Conservation (phyloP, 768 basidiomycete genomes). For the Tricholoma sp. region DNA sequence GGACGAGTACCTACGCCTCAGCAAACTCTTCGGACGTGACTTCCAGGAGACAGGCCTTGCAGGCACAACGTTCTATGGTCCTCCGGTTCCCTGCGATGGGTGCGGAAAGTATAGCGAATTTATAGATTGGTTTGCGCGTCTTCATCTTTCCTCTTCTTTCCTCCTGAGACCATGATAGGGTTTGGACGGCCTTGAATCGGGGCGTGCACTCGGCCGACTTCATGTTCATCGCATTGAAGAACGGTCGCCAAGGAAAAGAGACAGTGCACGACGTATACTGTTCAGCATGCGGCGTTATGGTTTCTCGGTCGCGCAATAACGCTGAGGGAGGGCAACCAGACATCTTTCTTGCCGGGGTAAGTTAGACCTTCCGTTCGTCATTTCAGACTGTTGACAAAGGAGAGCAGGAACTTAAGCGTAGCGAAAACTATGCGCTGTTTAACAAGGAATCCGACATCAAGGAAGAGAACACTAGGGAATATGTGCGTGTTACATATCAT, state of each 20-base stretch:
- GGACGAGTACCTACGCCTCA: not conserved
- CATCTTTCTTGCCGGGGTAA: slow-evolving; percentile 1
- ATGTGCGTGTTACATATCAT: not conserved
- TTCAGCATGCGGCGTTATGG: not conserved
- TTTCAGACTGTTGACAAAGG: not conserved
- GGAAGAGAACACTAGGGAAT: not conserved
- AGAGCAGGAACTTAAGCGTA: not conserved
- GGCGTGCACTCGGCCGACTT: slow-evolving; percentile 1
- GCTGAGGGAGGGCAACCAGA: not conserved
- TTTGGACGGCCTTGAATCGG: slow-evolving; percentile 2
- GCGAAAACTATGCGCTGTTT: not conserved
- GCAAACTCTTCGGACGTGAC: not conserved
- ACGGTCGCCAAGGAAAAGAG: not conserved
- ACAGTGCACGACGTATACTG: not conserved
- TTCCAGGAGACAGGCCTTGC: not conserved
- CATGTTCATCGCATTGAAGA: not conserved
- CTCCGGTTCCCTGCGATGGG: not conserved
- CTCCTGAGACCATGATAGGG: not conserved
- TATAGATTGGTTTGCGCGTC: not conserved
- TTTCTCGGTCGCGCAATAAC: not conserved
- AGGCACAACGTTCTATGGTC: not conserved
- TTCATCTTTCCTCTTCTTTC: not conserved
- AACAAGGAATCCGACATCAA: not conserved
- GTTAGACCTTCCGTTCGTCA: not conserved
- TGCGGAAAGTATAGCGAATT: slow-evolving; percentile 1